phyloP scores from a whole-genome alignment of 345 rosid species.

The Citrus unshiu region DNA sequence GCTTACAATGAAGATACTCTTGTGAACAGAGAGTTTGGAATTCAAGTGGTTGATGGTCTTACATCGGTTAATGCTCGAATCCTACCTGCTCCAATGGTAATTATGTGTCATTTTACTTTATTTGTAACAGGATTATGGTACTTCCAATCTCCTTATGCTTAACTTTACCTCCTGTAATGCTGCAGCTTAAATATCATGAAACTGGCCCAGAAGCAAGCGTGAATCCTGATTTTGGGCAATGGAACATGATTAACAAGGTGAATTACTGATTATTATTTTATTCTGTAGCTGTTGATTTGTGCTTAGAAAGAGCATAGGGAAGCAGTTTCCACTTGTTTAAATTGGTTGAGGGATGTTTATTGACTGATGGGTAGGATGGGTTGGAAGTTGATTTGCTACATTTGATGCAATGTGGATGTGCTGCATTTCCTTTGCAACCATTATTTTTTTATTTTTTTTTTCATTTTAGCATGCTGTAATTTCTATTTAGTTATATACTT shows the following conservation, averaged over 20 bases:
- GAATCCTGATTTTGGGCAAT: conserved; percentile 52
- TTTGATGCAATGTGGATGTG: not conserved
- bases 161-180: not conserved
- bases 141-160: not conserved
- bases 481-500: not conserved
- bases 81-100: conserved; percentile 64
- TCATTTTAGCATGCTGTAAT: not conserved
- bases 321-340: no score
- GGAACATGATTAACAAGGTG: no score
- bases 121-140: not conserved
- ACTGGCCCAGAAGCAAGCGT: conserved; percentile 42
- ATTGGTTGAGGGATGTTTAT: not conserved
- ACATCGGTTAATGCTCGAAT: conserved; percentile 57
- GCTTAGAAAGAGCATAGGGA: no score
- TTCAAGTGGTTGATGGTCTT: conserved; percentile 34
- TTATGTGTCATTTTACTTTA: not conserved
- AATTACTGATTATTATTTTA: no score
- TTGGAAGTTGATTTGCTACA: not conserved
- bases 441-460: no score
- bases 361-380: not conserved
- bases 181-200: conserved; percentile 69
- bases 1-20: conserved; percentile 8
- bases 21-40: conserved; percentile 52
- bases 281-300: no score
- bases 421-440: not conserved